Base-by-base conservation (phyloP, 2,329 filamentous ascomycete species). In the Hymenoscyphus salicellus region DNA sequence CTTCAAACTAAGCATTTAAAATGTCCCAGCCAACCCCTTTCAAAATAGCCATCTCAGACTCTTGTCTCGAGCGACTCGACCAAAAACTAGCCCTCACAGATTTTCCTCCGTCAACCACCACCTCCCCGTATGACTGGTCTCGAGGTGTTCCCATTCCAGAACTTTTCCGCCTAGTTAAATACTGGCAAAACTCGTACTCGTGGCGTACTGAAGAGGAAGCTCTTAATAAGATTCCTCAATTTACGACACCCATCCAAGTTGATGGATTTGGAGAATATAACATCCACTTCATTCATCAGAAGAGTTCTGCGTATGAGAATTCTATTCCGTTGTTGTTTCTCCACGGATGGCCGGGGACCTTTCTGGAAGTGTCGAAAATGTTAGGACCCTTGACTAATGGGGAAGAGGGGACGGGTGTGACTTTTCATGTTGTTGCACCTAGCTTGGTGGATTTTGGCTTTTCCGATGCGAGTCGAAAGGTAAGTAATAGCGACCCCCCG, bases 361-460 rank as follows among this genome's bases (percentile, higher is more conserved):
- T 49, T 23, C 7, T 49, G 7, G 43, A 49, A 11, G 43, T 49
- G 8, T 20, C 7, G 2, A 49, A 23, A 8, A 49, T 49, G 43
- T 5, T 49, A 6, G 43, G 43, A 3, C 43, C n/a, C 7, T 49
- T 49, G n/a, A 11, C 17, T 49, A 14, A 17, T 49, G 74, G 17
- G 11, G 56, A 57, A 30, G 60, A 75, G 28, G 75, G 62, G n/a
- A 62, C 66, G 46, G 61, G 55, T 11, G 60, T 49, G 14, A 58
- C 65, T 38, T 70, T 69, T 33, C 46, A 68, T 62, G 65, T 86
- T 8, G 81, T 88, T 0, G 83, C 83, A 0, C 85, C 85, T 0
- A 84, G 81, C 14, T 73, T 88, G 3, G 84, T 85, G 0, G 81
- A 83, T 57, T 84, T 80, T 68, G 78, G 82, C 69, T 82, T 85